A percentile compares a stretch with the other conserved stretches of the same genome.
These are phyloP conservation scores for Didymella glomerata DNA, from an alignment of 2,329 filamentous ascomycete species.

Conservation along the genomic window DNA sequence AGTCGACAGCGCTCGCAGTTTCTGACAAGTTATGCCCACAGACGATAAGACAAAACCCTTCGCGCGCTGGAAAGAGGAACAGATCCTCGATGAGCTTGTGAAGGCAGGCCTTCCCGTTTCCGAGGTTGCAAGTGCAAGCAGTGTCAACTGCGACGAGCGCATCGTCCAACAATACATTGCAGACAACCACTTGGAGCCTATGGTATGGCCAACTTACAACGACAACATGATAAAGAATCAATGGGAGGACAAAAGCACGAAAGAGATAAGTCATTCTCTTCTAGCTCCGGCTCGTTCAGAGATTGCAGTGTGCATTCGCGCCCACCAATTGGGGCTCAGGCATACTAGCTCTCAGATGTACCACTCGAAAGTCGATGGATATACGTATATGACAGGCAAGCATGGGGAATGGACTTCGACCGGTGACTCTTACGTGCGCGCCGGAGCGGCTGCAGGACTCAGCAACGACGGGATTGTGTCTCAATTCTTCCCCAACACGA, in stretches of 20 bases:
- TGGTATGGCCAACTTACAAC: neutral
- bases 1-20: too few species aligned
- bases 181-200: neutral
- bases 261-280: neutral
- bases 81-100: neutral
- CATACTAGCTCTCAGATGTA: neutral
- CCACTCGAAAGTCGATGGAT: neutral
- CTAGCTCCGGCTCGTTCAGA: neutral
- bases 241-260: neutral
- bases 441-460: neutral
- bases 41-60: neutral
- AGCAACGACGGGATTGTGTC: neutral
- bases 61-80: neutral
- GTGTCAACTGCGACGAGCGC: neutral
- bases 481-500: neutral
- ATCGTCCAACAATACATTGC: neutral
- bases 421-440: neutral
- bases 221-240: neutral
- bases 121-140: neutral
- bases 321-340: neutral
- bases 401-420: neutral
- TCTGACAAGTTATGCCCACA: neutral
- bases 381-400: neutral
- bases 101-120: neutral
- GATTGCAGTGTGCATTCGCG: neutral